These are phyloP conservation scores for Cercospora sp. DNA, from an alignment of 2,329 filamentous ascomycete species.

Conservation along the genomic window DNA sequence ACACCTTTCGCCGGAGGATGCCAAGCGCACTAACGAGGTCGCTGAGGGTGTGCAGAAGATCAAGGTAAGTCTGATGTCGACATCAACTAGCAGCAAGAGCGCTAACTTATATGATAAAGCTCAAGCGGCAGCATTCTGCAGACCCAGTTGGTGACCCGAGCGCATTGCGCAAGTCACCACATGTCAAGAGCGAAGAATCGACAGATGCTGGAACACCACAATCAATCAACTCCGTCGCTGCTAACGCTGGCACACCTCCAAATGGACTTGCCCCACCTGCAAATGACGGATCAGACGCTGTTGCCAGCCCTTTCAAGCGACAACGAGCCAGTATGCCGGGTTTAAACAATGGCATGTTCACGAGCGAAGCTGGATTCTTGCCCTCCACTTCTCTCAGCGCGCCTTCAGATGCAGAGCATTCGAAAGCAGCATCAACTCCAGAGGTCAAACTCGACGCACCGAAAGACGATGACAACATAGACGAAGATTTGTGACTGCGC, in stretches of 20 bases:
- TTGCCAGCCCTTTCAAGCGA: conserved; percentile 75
- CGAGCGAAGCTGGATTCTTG: conserved; percentile 23
- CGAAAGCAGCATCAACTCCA: conserved; percentile 36
- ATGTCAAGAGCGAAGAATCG: conserved; percentile 41
- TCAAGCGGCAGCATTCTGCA: conserved; percentile 77
- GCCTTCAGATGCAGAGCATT: conserved; percentile 27
- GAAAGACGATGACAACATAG: conserved; percentile 42
- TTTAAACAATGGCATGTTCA: conserved; percentile 33
- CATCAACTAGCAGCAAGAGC: background rate
- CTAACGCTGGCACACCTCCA: conserved; percentile 38
- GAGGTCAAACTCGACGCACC: conserved; percentile 27
- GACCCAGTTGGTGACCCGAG: conserved; percentile 59
- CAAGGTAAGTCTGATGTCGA: conserved; percentile 56
- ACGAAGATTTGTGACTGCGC: conserved; percentile 47
- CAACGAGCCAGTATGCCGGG: conserved; percentile 62
- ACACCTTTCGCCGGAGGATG: conserved; percentile 66
- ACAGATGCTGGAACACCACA: conserved; percentile 46
- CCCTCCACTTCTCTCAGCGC: conserved; percentile 20
- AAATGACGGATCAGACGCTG: conserved; percentile 49
- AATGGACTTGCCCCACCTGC: conserved; percentile 28
- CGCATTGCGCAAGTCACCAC: conserved; percentile 48
- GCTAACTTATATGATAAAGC: conserved; percentile 51
- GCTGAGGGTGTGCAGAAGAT: conserved; percentile 81
- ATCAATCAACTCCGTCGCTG: conserved; percentile 34
- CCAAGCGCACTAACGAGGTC: conserved; percentile 69